Evolutionary conservation across 2,329 filamentous ascomycete genomes (phyloP), one percentile per base, ranked within the genome.

Genomic region (Trichoderma pleuroti): DNA sequence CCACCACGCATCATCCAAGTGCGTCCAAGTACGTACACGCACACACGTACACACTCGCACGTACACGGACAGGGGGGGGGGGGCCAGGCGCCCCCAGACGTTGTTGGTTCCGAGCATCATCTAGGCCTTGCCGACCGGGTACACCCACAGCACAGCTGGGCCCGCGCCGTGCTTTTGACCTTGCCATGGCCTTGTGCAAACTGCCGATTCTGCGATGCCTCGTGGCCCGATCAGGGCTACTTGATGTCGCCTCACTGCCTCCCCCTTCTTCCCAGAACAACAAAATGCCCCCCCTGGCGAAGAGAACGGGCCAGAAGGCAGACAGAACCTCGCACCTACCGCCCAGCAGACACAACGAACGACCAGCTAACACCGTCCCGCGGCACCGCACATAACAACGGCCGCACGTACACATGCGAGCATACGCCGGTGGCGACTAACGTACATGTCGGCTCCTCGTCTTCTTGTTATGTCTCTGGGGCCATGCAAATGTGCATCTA

Each of bases 181-280:
- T 76, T 76, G 76, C 77, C 76, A 74, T 77, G 77, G 74, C 59
- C 64, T 59, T 68, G 75, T 76, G 73, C 73, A 66, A 69, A 66
- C 70, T 72, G 54, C 66, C 68, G 69, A 66, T 72, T 62, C 71
- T 63, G 67, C 69, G 59, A 73, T 74, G 72, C 54, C 56, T 42
- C 63, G 34, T 65, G 39, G 75, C 74, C 76, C 72, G 72, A 72
- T 68, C 75, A 77, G 73, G 75, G 75, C 73, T 76, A 71, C 72
- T 74, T 74, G 73, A 72, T 73, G 73, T 73, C 69, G 71, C 72
- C 34, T 70, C 42, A 64, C 56, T 67, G 71, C 69, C 72, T 66
- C 71, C 30, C 60, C 39, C 39, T 46, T 56, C 56, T 71, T 57
- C 24, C 49, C 10, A 42, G 39, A 32, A 32, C 36, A 68, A 24